Conservation (phyloP, 257 asterid genomes). For the Agastache rugosa region DNA sequence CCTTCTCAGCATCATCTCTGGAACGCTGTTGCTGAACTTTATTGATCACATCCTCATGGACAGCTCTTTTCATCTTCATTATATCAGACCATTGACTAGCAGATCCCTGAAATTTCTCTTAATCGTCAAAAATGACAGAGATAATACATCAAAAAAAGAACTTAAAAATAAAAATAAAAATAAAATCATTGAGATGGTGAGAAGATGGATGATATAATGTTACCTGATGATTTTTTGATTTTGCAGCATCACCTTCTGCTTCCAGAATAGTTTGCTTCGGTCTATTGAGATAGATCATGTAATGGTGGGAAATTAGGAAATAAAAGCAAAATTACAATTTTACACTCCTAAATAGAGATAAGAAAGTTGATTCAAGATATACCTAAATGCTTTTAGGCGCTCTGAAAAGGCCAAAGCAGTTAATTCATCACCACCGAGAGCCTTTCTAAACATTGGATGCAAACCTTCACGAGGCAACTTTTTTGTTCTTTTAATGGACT, state of each 20-base stretch:
- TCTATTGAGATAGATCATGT: slow-evolving; percentile 45
- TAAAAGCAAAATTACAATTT: slow-evolving; percentile 9
- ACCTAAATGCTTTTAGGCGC: slow-evolving; percentile 85
- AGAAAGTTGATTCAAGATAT: slow-evolving; percentile 26
- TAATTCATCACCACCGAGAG: slow-evolving; percentile 74
- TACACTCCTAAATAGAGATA: slow-evolving; percentile 9
- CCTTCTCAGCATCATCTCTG: slow-evolving; percentile 55
- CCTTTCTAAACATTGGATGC: slow-evolving; percentile 79
- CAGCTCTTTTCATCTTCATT: slow-evolving; percentile 90
- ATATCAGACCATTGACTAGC: slow-evolving; percentile 76
- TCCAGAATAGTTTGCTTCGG: slow-evolving; percentile 94
- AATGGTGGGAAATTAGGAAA: slow-evolving; percentile 22
- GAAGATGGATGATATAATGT: slow-evolving; percentile 27
- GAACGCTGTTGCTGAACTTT: slow-evolving; percentile 74
- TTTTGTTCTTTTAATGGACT: slow-evolving; percentile 83
- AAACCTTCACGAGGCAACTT: slow-evolving; percentile 85
- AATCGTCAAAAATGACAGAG: slow-evolving; percentile 29
- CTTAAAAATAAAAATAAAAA: not conserved
- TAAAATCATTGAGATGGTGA: not conserved
- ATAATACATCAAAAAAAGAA: not conserved
- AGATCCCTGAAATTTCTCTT: slow-evolving; percentile 49
- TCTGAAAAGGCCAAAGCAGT: slow-evolving; percentile 94
- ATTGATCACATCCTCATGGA: slow-evolving; percentile 88
- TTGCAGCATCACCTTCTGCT: slow-evolving; percentile 94
- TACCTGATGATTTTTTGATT: slow-evolving; percentile 74